These are phyloP conservation scores for Nemania diffusa DNA, from an alignment of 2,329 filamentous ascomycete genomes.

Conservation along the genomic window DNA sequence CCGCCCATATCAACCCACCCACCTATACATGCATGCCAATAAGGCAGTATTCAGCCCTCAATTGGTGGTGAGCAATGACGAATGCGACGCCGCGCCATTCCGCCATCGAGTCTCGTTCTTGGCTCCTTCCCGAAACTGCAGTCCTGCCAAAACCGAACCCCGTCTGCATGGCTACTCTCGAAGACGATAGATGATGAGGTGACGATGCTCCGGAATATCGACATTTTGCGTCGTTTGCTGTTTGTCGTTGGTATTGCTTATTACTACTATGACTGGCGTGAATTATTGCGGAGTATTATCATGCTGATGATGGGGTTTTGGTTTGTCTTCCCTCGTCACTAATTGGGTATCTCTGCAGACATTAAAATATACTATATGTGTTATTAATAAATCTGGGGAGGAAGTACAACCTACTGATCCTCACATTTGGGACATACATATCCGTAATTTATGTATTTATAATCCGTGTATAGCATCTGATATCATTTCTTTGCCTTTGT, in stretches of 20 bases:
- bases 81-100: slow-evolving; percentile 34
- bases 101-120: slow-evolving; percentile 20
- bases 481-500: too few relatives aligned
- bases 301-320: neutral
- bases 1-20: neutral
- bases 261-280: neutral
- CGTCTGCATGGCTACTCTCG: slow-evolving; percentile 21
- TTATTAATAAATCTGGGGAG: too few relatives aligned
- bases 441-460: too few relatives aligned
- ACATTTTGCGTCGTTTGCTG: slow-evolving; percentile 22
- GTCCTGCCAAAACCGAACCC: neutral
- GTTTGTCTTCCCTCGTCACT: too few relatives aligned
- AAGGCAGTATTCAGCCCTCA: neutral
- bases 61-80: neutral
- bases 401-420: too few relatives aligned
- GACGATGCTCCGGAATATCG: slow-evolving; percentile 39
- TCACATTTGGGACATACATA: too few relatives aligned
- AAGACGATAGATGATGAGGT: slow-evolving; percentile 34
- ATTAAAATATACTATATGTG: too few relatives aligned
- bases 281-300: too few relatives aligned
- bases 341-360: too few relatives aligned
- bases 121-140: slow-evolving; percentile 42
- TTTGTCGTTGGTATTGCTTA: neutral
- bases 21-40: neutral
- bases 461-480: too few relatives aligned